These are phyloP conservation scores for Parietichytrium sp. DNA, from an alignment of 108 stramenopile genomes.

Conservation along the genomic window DNA sequence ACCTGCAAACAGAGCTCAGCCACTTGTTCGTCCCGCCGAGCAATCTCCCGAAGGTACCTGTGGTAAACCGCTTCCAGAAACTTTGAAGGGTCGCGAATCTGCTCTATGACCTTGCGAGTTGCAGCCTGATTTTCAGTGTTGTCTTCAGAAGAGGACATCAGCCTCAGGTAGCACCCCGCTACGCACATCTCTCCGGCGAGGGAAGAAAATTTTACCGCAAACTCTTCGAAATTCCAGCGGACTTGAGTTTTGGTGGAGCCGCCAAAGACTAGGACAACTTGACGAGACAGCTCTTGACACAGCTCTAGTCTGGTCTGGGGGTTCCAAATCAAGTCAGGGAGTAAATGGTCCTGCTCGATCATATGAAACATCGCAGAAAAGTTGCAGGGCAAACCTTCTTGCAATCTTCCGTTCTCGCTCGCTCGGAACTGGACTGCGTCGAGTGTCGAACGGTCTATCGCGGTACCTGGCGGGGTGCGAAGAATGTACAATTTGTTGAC, in stretches of 20 bases:
- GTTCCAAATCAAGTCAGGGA: not conserved
- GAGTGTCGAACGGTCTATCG: not conserved
- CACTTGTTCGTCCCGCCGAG: not conserved
- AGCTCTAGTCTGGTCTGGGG: not conserved
- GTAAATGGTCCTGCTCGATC: not conserved
- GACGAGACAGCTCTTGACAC: not conserved
- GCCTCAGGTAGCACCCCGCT: not conserved
- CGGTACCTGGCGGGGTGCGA: not conserved
- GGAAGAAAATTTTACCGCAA: not conserved
- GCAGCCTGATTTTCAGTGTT: too few relatives aligned
- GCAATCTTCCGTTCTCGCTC: not conserved
- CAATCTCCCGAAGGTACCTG: not conserved
- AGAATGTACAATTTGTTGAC: not conserved
- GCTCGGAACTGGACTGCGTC: not conserved
- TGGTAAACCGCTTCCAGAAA: not conserved
- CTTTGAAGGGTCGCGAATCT: not conserved
- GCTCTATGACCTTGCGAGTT: not conserved
- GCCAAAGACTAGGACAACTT: not conserved
- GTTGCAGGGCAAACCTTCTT: not conserved
- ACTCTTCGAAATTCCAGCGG: conserved; percentile 35
- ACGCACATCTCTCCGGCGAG: not conserved
- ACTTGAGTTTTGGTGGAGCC: not conserved
- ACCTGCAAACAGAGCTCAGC: conserved; percentile 14
- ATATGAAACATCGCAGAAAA: not conserved
- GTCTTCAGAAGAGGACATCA: not conserved